Percentiles rank a stretch among this genome's conserved stretches.
Evolutionary conservation across 371 early-diverging fungal species (phyloP).

Genomic region (Mortierella sp.): DNA sequence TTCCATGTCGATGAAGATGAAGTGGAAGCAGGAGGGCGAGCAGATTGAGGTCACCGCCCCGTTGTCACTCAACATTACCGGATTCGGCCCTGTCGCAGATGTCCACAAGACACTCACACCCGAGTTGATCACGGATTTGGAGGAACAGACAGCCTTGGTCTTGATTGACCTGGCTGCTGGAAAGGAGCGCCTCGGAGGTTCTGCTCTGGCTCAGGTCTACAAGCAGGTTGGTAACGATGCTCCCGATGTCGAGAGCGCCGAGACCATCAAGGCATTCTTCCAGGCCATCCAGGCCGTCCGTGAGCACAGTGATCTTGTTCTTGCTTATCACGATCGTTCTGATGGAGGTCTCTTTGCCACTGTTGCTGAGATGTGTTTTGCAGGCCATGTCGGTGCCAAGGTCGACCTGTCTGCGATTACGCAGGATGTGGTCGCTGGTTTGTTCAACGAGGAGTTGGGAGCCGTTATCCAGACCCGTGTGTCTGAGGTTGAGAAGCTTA

Average conservation of each 20-base stretch:
- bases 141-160: conserved; percentile 68
- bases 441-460: conserved; percentile 97
- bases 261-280: conserved; percentile 82
- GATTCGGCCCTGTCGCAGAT: conserved; percentile 89
- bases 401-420: conserved; percentile 69
- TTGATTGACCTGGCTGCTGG: conserved; percentile 89
- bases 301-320: conserved; percentile 63
- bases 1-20: conserved; percentile 98
- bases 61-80: conserved; percentile 91
- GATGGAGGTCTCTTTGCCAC: conserved; percentile 96
- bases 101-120: conserved; percentile 90
- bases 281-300: conserved; percentile 73
- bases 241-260: conserved; percentile 89
- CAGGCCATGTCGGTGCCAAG: conserved; percentile 87
- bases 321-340: conserved; percentile 97
- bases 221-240: conserved; percentile 83
- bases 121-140: conserved; percentile 69
- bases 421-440: conserved; percentile 68
- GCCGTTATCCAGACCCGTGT: conserved; percentile 89
- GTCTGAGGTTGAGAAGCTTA: conserved; percentile 67
- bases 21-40: conserved; percentile 74
- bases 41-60: conserved; percentile 85
- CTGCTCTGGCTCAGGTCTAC: conserved; percentile 93
- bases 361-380: conserved; percentile 94
- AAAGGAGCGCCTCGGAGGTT: conserved; percentile 91